Evolutionary conservation across 352 stramenopile species (phyloP), one percentile per base, ranked within the genome.

Genomic region (Elongisporangium senticosum): DNA sequence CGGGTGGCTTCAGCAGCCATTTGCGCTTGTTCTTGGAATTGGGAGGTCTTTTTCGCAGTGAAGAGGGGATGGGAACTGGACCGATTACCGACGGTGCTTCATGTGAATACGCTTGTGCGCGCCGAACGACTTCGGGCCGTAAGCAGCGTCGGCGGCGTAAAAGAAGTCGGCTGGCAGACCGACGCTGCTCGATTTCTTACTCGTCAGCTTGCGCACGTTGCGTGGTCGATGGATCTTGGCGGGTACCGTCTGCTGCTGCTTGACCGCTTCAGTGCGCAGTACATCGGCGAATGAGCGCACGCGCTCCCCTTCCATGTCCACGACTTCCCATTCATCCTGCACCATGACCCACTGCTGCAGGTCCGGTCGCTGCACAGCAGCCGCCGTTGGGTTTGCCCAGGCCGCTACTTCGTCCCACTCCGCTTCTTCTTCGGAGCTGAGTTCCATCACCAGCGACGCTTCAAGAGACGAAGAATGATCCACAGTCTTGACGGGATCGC

Each of bases 311-410:
- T 76, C 57, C 62, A 68, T 66, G 51, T 88, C 75, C 10, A 91
- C 69, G n/a, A 89, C 67, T 54, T 91, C 79, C 82, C 82, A 89
- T 49, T 89, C 77, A 61, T 91, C 72, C 53, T 86, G 77, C 23
- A 89, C 72, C 39, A 87, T 56, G 11, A 86, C 73, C 74, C 77
- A 87, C 49, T 72, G 62, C 51, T 77, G 60, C 37, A 62, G 52
- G 5, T 75, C 62, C 10, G 62, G 57, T 40, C 52, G 65, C 28
- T 56, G 67, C 23, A 10, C 21, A 28, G 51, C 51, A 21, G 33
- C 49, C 63, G 54, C 61, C 62, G 51, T 57, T 71, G 49, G 22
- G 22, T 53, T 22, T 6, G 23, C 17, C 51, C 54, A 58, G n/a
- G 50, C 69, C 21, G 65, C 54, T 37, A 87, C 75, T 22, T 85